Evolutionary conservation across 2,329 filamentous ascomycete genomes (phyloP).

Genomic region (Verticillium albo-atrum): DNA sequence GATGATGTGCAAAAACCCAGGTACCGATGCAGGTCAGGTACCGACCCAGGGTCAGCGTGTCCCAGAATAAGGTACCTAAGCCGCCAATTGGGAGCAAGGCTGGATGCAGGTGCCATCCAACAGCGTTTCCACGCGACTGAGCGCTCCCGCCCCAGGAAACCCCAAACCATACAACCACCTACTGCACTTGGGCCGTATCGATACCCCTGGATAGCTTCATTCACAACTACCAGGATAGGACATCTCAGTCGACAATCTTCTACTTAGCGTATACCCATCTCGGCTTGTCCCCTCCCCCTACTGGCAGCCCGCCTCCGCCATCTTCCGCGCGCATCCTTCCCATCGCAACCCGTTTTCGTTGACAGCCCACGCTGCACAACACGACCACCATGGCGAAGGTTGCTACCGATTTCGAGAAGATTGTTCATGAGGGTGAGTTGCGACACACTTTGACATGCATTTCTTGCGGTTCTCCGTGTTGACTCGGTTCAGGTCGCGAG

Average conservation of each 20-base stretch:
- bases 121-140: not conserved
- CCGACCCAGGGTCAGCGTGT: too few species aligned
- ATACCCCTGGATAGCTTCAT: not conserved
- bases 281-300: too few species aligned
- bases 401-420: constrained; percentile 49
- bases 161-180: not conserved
- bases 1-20: too few species aligned
- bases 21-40: too few species aligned
- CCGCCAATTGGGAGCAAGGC: too few species aligned
- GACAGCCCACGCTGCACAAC: not conserved
- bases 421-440: constrained; percentile 46
- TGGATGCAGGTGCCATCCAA: too few species aligned
- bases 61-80: too few species aligned
- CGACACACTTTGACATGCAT: not conserved
- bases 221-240: not conserved
- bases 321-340: too few species aligned
- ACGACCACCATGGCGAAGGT: constrained; percentile 32
- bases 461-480: not conserved
- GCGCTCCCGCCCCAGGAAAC: not conserved
- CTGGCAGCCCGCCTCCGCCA: not conserved
- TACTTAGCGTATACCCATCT: too few species aligned
- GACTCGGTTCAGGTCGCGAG: constrained; percentile 47
- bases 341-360: not conserved
- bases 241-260: too few species aligned
- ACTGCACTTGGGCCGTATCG: not conserved